These are phyloP conservation scores for Metschnikowia santaceciliae DNA, from an alignment of 805 yeast genomes.

Conservation along the genomic window DNA sequence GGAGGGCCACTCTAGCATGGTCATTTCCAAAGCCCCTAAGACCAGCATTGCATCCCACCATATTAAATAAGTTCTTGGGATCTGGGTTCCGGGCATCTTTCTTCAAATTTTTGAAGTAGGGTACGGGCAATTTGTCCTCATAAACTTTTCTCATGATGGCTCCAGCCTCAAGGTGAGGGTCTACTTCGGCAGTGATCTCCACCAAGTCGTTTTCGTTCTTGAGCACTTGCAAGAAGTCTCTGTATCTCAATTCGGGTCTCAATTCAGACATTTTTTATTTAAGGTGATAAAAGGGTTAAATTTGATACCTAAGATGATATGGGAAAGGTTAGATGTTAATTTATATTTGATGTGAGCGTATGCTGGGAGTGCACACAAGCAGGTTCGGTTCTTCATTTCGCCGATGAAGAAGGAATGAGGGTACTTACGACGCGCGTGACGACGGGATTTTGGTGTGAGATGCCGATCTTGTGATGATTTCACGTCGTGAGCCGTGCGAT, in stretches of 20 bases:
- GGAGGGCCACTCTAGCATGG: conserved; percentile 24
- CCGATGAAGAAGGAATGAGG: too few relatives aligned
- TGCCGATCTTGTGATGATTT: background rate
- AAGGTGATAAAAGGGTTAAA: background rate
- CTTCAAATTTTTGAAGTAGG: conserved; percentile 20
- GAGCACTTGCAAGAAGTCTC: conserved; percentile 22
- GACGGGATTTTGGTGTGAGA: background rate
- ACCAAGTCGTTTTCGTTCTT: conserved; percentile 21
- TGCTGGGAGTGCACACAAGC: too few relatives aligned
- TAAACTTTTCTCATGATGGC: conserved; percentile 24
- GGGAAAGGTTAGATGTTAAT: too few relatives aligned
- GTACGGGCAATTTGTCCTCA: conserved; percentile 21
- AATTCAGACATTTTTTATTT: background rate
- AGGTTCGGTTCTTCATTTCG: too few relatives aligned
- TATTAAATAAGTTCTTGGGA: conserved; percentile 14
- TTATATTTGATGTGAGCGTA: too few relatives aligned
- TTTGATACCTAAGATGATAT: too few relatives aligned
- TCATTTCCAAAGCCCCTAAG: conserved; percentile 18
- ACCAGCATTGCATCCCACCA: conserved; percentile 23
- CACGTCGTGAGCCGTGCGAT: background rate
- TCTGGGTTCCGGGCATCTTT: conserved; percentile 10
- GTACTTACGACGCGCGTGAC: too few relatives aligned
- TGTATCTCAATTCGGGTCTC: conserved; percentile 20
- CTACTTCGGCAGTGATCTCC: conserved; percentile 20
- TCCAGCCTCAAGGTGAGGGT: conserved; percentile 24